phyloP scores from a whole-genome alignment of 148 eudicot species.

The Polygonum maritimum region DNA sequence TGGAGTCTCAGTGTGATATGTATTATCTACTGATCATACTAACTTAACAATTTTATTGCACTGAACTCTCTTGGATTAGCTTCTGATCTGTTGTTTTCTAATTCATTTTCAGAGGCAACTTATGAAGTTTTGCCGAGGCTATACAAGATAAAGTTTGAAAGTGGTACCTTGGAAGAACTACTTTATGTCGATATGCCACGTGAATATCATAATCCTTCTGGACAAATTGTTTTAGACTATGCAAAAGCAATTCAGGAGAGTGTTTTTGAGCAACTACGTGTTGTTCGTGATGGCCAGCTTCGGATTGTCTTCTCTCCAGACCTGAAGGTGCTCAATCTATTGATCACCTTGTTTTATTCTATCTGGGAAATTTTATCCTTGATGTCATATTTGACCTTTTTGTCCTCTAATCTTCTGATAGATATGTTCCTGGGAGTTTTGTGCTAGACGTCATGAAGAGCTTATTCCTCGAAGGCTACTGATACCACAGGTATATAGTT shows the following conservation, averaged over 20 bases:
- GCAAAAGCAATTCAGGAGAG: constrained; percentile 95
- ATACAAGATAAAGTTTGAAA: constrained; percentile 84
- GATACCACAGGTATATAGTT: constrained; percentile 70
- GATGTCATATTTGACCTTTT: constrained; percentile 3
- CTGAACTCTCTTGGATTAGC: not conserved
- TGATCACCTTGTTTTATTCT: not conserved
- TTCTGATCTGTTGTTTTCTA: not conserved
- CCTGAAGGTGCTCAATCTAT: constrained; percentile 51
- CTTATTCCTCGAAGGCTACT: constrained; percentile 79
- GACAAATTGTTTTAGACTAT: constrained; percentile 85
- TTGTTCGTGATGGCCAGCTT: constrained; percentile 95
- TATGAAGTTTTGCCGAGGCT: constrained; percentile 94
- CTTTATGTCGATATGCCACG: constrained; percentile 90
- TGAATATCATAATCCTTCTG: constrained; percentile 76
- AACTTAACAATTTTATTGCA: not conserved
- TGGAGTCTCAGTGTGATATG: not conserved
- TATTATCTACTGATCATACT: not conserved
- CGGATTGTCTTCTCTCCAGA: constrained; percentile 88
- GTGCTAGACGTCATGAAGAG: constrained; percentile 95
- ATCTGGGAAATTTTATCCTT: not conserved
- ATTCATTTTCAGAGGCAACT: constrained; percentile 67
- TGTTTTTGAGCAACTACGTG: constrained; percentile 89
- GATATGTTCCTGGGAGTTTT: constrained; percentile 99
- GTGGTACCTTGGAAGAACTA: constrained; percentile 90
- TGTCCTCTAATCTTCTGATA: constrained; percentile 13